Percentiles rank a stretch among this genome's conserved stretches.
These are phyloP conservation scores for Xylaria sp. DNA, from an alignment of 495 filamentous ascomycete species.

Conservation along the genomic window DNA sequence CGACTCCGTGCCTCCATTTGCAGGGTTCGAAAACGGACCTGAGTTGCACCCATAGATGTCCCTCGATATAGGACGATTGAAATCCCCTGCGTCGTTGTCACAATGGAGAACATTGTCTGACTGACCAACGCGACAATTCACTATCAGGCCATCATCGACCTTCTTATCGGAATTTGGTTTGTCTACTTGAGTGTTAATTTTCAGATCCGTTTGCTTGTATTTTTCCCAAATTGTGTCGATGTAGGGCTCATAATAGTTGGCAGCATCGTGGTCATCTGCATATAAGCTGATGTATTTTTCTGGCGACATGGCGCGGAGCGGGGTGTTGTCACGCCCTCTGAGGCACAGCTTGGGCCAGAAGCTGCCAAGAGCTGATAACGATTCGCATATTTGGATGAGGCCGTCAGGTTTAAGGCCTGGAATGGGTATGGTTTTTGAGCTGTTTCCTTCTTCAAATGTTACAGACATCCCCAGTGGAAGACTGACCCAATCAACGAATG, in stretches of 20 bases:
- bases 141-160: slow-evolving; percentile 30
- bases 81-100: slow-evolving; percentile 45
- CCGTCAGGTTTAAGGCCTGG: slow-evolving; percentile 51
- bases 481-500: slow-evolving; percentile 53
- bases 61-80: slow-evolving; percentile 38
- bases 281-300: slow-evolving; percentile 50
- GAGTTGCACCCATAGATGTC: slow-evolving; percentile 70
- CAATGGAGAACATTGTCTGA: slow-evolving; percentile 38
- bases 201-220: slow-evolving; percentile 39
- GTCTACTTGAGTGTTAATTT: slow-evolving; percentile 43
- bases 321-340: slow-evolving; percentile 36
- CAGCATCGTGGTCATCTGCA: slow-evolving; percentile 30
- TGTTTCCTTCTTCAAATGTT: slow-evolving; percentile 31
- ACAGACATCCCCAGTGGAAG: slow-evolving; percentile 45
- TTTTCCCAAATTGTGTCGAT: slow-evolving; percentile 44
- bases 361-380: slow-evolving; percentile 35
- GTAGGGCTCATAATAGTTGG: slow-evolving; percentile 44
- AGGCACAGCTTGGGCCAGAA: slow-evolving; percentile 46
- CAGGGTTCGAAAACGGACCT: slow-evolving; percentile 58
- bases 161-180: slow-evolving; percentile 35
- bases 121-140: slow-evolving; percentile 23
- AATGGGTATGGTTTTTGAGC: slow-evolving; percentile 51
- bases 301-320: slow-evolving; percentile 46
- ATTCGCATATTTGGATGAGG: slow-evolving; percentile 41
- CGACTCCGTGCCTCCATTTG: slow-evolving; percentile 35